phyloP scores from a whole-genome alignment of 495 filamentous ascomycete species.

The Oleoguttula mirabilis region DNA sequence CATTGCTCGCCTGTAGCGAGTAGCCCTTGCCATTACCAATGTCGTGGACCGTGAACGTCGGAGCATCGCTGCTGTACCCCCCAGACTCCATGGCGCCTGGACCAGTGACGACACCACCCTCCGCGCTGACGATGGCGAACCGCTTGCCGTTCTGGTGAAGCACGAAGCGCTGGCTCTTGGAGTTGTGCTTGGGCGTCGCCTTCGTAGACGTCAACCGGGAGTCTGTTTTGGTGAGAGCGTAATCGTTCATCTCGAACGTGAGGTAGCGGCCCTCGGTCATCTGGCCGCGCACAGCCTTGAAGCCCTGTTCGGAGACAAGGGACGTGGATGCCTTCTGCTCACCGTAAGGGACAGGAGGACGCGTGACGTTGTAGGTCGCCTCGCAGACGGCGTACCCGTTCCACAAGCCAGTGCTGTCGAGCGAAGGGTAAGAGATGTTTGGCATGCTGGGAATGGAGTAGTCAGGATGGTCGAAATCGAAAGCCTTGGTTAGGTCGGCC shows the following conservation, averaged over 20 bases:
- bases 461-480: conserved; percentile 42
- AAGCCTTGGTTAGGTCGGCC: conserved; percentile 42
- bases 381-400: conserved; percentile 37
- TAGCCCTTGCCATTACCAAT: conserved; percentile 35
- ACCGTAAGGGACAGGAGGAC: conserved; percentile 40
- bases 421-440: conserved; percentile 31
- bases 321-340: conserved; percentile 23
- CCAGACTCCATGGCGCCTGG: too few species aligned
- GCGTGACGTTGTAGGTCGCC: conserved; percentile 25
- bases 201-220: conserved; percentile 23
- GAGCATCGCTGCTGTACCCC: conserved; percentile 21
- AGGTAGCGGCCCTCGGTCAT: conserved; percentile 42
- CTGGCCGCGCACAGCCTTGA: conserved; percentile 40
- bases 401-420: conserved; percentile 29
- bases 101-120: conserved; percentile 34
- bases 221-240: conserved; percentile 13
- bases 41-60: conserved; percentile 32
- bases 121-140: conserved; percentile 40
- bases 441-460: conserved; percentile 36
- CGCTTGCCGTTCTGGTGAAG: conserved; percentile 34
- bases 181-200: conserved; percentile 30
- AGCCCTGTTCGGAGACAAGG: conserved; percentile 35
- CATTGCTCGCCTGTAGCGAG: conserved; percentile 6
- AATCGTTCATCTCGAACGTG: conserved; percentile 17
- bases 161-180: conserved; percentile 39